These are phyloP conservation scores for Geotrichum siamense DNA, from an alignment of 1,139 yeast species.

Conservation along the genomic window DNA sequence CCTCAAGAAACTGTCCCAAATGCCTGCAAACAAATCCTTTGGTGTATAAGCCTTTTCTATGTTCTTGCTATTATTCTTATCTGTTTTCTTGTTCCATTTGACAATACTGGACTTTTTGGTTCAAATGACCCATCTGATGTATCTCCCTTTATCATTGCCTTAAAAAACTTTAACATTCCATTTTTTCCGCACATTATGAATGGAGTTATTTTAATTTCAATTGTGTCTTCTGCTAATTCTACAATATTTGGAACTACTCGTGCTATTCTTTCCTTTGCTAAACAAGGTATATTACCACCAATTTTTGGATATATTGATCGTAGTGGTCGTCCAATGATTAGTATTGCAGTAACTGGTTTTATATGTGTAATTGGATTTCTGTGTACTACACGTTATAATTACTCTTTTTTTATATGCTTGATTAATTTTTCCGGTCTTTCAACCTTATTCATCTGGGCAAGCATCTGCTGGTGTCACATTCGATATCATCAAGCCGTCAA, in stretches of 20 bases:
- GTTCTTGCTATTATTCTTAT: slow-evolving; percentile 53
- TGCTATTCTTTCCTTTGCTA: slow-evolving; percentile 71
- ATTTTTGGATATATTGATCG: slow-evolving; percentile 65
- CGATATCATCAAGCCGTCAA: slow-evolving; percentile 53
- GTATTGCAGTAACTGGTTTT: slow-evolving; percentile 48
- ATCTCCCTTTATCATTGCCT: slow-evolving; percentile 69
- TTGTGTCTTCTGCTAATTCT: slow-evolving; percentile 65
- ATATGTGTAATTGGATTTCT: slow-evolving; percentile 66
- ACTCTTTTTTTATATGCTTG: slow-evolving; percentile 67
- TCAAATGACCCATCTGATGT: slow-evolving; percentile 47
- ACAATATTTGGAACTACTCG: slow-evolving; percentile 74
- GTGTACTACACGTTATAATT: slow-evolving; percentile 61
- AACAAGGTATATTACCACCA: slow-evolving; percentile 70
- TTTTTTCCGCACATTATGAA: slow-evolving; percentile 65
- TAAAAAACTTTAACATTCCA: slow-evolving; percentile 47
- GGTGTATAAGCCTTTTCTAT: slow-evolving; percentile 64
- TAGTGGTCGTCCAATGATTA: slow-evolving; percentile 65
- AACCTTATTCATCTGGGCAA: slow-evolving; percentile 69
- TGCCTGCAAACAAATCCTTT: slow-evolving; percentile 68
- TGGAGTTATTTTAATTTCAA: slow-evolving; percentile 62
- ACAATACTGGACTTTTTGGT: slow-evolving; percentile 44
- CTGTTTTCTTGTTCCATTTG: slow-evolving; percentile 63
- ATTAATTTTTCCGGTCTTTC: slow-evolving; percentile 73
- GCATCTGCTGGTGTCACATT: slow-evolving; percentile 61
- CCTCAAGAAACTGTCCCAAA: slow-evolving; percentile 59